These are phyloP conservation scores for Microbotryum saponariae DNA, from an alignment of 1,284 basidiomycete genomes.

Conservation along the genomic window DNA sequence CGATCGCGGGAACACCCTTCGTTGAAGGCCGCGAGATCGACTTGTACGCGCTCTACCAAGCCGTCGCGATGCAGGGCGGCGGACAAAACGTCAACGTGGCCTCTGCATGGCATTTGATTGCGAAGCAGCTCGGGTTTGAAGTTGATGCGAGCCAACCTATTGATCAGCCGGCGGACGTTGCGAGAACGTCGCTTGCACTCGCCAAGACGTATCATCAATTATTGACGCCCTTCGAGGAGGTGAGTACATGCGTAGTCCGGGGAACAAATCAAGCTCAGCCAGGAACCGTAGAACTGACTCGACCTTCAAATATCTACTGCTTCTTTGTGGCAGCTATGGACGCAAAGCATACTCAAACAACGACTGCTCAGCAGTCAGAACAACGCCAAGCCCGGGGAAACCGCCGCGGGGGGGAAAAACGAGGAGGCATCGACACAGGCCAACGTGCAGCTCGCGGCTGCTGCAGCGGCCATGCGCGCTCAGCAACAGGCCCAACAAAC, in stretches of 20 bases:
- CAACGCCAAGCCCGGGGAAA: slow-evolving; percentile 2
- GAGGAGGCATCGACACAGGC: background rate
- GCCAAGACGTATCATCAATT: slow-evolving; percentile 27
- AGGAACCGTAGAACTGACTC: background rate
- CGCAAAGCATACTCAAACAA: slow-evolving; percentile 18
- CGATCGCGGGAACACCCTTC: slow-evolving; percentile 28
- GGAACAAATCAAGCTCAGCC: background rate
- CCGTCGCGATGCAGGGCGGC: slow-evolving; percentile 28
- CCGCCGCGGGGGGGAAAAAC: background rate
- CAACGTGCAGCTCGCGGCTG: background rate
- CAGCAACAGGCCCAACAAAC: slow-evolving; percentile 1
- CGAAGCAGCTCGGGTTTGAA: slow-evolving; percentile 25
- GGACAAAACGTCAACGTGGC: slow-evolving; percentile 27
- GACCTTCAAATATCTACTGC: background rate
- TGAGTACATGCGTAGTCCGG: background rate
- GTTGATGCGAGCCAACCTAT: slow-evolving; percentile 17
- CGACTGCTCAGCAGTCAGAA: slow-evolving; percentile 20
- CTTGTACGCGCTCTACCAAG: slow-evolving; percentile 32
- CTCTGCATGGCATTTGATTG: slow-evolving; percentile 30
- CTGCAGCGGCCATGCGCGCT: background rate
- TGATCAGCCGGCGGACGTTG: slow-evolving; percentile 15
- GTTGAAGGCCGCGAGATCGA: slow-evolving; percentile 34
- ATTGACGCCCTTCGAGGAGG: slow-evolving; percentile 34
- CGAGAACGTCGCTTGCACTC: slow-evolving; percentile 29
- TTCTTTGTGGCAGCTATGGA: slow-evolving; percentile 7